These are phyloP conservation scores for Castanea mollissima DNA, from an alignment of 306 rosid genomes.

Conservation along the genomic window DNA sequence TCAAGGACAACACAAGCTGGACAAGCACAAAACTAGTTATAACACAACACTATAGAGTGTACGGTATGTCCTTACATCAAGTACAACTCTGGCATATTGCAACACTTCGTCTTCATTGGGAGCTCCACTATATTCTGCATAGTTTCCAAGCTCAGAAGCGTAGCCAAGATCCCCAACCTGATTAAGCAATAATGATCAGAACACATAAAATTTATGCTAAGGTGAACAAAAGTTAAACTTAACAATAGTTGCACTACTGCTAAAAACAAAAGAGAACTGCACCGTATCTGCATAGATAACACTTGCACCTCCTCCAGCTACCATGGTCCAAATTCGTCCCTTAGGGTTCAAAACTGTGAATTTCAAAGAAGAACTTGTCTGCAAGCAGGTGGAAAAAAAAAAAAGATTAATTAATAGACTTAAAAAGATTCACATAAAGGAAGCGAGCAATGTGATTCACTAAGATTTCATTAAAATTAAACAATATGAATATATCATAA, in stretches of 20 bases:
- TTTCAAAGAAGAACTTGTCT: constrained; percentile 95
- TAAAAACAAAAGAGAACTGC: constrained; percentile 13
- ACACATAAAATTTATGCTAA: constrained; percentile 3
- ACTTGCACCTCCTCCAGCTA: constrained; percentile 99
- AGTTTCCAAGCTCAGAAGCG: constrained; percentile 94
- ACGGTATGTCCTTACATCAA: constrained; percentile 60
- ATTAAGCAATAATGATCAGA: constrained; percentile 2
- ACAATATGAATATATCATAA: background rate
- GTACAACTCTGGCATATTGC: constrained; percentile 94
- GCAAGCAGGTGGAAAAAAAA: constrained; percentile 26
- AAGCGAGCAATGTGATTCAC: background rate
- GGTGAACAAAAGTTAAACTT: constrained; percentile 17
- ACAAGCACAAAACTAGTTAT: background rate
- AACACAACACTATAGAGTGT: background rate
- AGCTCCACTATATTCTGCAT: constrained; percentile 97
- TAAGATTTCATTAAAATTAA: background rate
- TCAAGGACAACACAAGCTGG: background rate
- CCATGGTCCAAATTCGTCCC: constrained; percentile 99
- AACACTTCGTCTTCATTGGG: constrained; percentile 97
- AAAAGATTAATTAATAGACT: background rate
- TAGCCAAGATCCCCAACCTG: constrained; percentile 98
- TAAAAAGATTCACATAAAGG: background rate
- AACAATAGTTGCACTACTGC: background rate
- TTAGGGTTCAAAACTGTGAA: constrained; percentile 91
- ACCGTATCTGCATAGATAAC: constrained; percentile 98